These are phyloP conservation scores for Syzygium jambos DNA, from an alignment of 345 rosid species.

Conservation along the genomic window DNA sequence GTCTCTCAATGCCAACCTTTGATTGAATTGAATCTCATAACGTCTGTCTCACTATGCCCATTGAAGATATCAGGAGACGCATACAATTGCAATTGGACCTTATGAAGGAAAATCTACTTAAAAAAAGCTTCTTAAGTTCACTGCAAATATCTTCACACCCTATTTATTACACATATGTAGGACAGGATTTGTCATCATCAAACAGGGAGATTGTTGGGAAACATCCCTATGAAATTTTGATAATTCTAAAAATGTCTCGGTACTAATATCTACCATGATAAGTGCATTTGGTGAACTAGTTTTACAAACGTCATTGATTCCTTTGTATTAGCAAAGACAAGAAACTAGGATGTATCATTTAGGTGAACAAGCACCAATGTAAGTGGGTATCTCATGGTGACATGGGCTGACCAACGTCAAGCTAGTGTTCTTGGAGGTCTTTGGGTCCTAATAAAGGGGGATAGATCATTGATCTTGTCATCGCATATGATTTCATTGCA, in stretches of 20 bases:
- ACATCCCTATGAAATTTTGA: neutral
- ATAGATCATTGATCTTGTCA: accelerated
- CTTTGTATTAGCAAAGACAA: neutral
- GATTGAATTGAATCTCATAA: too few species aligned
- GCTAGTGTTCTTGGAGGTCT: neutral
- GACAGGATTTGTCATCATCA: neutral
- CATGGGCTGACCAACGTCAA: neutral
- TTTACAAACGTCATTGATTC: neutral
- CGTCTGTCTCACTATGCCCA: too few species aligned
- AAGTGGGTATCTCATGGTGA: neutral
- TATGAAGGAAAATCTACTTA: too few species aligned
- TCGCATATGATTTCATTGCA: too few species aligned
- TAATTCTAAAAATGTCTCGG: neutral
- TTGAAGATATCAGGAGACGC: too few species aligned
- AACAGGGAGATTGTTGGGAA: neutral
- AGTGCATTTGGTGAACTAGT: neutral
- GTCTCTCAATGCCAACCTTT: too few species aligned
- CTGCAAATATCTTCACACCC: neutral
- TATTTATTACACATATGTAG: neutral
- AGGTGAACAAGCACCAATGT: neutral
- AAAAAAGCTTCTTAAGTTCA: too few species aligned
- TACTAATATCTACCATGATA: neutral
- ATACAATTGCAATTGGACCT: too few species aligned
- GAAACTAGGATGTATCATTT: neutral
- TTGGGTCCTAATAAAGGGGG: neutral